Conservation (phyloP, 352 stramenopile genomes). For the Phytophthora quininea region DNA sequence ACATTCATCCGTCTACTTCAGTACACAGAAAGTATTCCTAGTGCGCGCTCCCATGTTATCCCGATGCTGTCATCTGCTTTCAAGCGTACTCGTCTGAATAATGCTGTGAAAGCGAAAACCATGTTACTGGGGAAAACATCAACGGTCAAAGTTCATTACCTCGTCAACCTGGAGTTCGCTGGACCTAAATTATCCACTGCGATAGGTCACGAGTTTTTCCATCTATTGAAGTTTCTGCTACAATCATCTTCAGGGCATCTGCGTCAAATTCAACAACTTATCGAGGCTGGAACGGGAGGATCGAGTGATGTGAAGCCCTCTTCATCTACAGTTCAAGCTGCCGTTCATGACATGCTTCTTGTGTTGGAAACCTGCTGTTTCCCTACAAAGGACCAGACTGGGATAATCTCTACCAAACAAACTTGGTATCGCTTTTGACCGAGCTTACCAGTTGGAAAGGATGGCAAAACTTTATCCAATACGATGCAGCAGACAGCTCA, state of each 20-base stretch:
- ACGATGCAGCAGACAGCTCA: slow-evolving; percentile 52
- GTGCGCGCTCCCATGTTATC: slow-evolving; percentile 73
- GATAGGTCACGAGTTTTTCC: slow-evolving; percentile 75
- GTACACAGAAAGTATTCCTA: slow-evolving; percentile 60
- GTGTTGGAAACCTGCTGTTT: slow-evolving; percentile 82
- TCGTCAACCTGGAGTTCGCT: slow-evolving; percentile 73
- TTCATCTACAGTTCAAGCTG: slow-evolving; percentile 43
- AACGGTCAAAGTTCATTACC: slow-evolving; percentile 78
- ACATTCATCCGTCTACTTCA: slow-evolving; percentile 69
- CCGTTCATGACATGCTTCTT: slow-evolving; percentile 73
- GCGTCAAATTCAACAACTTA: slow-evolving; percentile 41
- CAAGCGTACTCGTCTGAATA: slow-evolving; percentile 44
- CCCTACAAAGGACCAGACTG: slow-evolving; percentile 71
- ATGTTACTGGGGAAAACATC: slow-evolving; percentile 15
- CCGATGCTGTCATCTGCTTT: slow-evolving; percentile 78
- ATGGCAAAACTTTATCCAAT: slow-evolving; percentile 73
- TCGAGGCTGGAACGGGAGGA: slow-evolving; percentile 22
- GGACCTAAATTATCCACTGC: slow-evolving; percentile 43
- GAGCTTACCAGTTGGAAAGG: slow-evolving; percentile 77
- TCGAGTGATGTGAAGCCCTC: slow-evolving; percentile 23
- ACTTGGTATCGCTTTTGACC: slow-evolving; percentile 66
- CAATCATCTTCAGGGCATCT: slow-evolving; percentile 46
- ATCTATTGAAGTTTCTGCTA: slow-evolving; percentile 62
- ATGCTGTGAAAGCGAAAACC: slow-evolving; percentile 1
- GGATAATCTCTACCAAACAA: slow-evolving; percentile 59